Conservation (phyloP, 2,329 filamentous ascomycete species). For the Beauveria sp. region DNA sequence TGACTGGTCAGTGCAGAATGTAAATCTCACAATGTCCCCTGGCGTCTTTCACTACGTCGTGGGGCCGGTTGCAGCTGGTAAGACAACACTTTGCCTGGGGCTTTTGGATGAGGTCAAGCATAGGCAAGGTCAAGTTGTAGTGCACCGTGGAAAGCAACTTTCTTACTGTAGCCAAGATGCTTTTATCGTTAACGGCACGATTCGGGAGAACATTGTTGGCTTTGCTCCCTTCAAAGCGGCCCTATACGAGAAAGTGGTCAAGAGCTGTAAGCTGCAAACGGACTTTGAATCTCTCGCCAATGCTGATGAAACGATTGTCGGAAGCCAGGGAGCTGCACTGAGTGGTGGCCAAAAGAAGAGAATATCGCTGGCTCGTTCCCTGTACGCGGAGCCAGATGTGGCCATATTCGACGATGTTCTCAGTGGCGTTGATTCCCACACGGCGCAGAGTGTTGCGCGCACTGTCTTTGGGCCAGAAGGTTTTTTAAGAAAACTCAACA, state of each 20-base stretch:
- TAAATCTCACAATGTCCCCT: background rate
- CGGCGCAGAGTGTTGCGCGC: constrained; percentile 21
- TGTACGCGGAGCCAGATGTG: constrained; percentile 18
- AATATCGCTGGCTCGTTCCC: constrained; percentile 19
- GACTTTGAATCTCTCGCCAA: constrained; percentile 19
- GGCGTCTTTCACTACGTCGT: background rate
- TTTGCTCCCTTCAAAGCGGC: constrained; percentile 16
- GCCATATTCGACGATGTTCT: constrained; percentile 27
- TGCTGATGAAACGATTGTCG: constrained; percentile 24
- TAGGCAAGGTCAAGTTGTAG: background rate
- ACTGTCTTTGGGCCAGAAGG: background rate
- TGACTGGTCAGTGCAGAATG: background rate
- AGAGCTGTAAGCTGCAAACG: constrained; percentile 16
- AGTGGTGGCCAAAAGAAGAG: constrained; percentile 28
- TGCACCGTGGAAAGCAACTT: background rate
- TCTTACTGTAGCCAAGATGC: constrained; percentile 20
- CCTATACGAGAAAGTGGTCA: constrained; percentile 17
- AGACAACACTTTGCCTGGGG: constrained; percentile 3
- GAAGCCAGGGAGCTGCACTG: constrained; percentile 25
- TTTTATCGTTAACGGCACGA: constrained; percentile 18
- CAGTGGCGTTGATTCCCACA: constrained; percentile 18
- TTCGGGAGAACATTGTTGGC: constrained; percentile 20
- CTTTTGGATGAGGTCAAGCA: background rate
- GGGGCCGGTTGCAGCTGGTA: constrained; percentile 28
- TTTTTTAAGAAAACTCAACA: background rate